Conservation (phyloP, 768 basidiomycete species). For the Lactifluus pinguis region DNA sequence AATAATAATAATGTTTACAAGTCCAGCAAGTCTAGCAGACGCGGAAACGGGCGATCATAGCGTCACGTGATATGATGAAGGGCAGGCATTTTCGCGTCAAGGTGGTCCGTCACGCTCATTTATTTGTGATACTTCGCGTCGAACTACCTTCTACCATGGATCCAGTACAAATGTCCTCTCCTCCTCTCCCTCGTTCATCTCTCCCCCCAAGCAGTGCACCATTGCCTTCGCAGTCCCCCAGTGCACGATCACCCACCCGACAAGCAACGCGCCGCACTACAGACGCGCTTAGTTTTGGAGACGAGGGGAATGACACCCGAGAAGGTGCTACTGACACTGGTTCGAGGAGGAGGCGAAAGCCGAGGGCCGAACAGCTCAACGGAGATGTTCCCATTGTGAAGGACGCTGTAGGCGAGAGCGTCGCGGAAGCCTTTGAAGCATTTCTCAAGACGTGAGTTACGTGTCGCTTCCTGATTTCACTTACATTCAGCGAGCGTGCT, state of each 20-base stretch:
- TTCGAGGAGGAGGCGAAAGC: conserved; percentile 38
- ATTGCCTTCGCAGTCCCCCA: conserved; percentile 30
- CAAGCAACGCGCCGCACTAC: conserved; percentile 23
- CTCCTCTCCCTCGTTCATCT: conserved; percentile 43
- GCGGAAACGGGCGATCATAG: neutral
- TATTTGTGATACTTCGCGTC: conserved; percentile 1
- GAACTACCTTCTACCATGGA: conserved; percentile 35
- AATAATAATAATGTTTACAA: neutral
- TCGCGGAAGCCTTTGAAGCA: conserved; percentile 83
- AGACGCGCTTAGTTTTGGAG: conserved; percentile 30
- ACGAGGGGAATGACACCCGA: conserved; percentile 36
- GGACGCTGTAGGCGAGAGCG: conserved; percentile 93
- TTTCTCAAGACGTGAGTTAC: conserved; percentile 74
- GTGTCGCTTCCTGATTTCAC: neutral
- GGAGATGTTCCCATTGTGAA: conserved; percentile 79
- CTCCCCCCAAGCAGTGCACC: conserved; percentile 44
- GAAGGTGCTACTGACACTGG: conserved; percentile 29
- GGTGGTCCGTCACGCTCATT: conserved; percentile 20
- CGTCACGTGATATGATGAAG: conserved; percentile 27
- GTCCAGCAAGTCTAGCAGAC: no score
- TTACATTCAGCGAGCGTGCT: conserved; percentile 13
- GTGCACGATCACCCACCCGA: conserved; percentile 24
- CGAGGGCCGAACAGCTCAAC: conserved; percentile 34
- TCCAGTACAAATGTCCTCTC: conserved; percentile 47
- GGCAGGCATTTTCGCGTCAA: conserved; percentile 38